These are phyloP conservation scores for Eutypella sp. DNA, from an alignment of 2,329 filamentous ascomycete genomes.

Conservation along the genomic window DNA sequence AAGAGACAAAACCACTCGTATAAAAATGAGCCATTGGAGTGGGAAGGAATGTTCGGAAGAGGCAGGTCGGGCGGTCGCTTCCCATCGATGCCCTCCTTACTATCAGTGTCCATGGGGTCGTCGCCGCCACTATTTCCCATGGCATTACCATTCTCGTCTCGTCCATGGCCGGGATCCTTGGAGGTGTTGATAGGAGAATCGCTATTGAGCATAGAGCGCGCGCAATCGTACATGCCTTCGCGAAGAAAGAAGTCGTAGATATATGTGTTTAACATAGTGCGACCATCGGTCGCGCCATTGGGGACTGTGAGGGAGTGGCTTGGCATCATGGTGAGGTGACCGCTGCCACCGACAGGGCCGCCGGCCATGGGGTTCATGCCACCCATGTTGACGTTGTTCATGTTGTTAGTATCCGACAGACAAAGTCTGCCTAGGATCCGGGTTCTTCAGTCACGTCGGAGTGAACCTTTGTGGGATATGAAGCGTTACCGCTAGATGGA, in stretches of 20 bases:
- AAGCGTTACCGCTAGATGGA: constrained; percentile 9
- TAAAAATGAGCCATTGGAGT: constrained; percentile 75
- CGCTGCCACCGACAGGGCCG: constrained; percentile 53
- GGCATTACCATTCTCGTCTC: constrained; percentile 62
- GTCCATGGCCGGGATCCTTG: constrained; percentile 64
- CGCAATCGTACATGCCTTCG: constrained; percentile 78
- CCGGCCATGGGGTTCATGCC: constrained; percentile 65
- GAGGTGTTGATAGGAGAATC: constrained; percentile 62
- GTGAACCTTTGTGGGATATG: neutral
- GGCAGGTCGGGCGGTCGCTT: constrained; percentile 80
- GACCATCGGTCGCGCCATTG: constrained; percentile 32
- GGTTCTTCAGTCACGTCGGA: constrained; percentile 18
- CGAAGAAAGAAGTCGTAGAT: constrained; percentile 91
- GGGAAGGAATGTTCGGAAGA: constrained; percentile 61
- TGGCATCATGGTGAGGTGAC: constrained; percentile 58
- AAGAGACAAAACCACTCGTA: constrained; percentile 97
- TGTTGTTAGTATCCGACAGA: constrained; percentile 36
- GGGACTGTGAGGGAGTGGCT: constrained; percentile 45
- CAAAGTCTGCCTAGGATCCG: constrained; percentile 28
- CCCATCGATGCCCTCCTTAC: constrained; percentile 68
- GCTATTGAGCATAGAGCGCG: constrained; percentile 65
- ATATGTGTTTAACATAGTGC: constrained; percentile 70
- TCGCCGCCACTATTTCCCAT: constrained; percentile 65
- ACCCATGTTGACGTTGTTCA: constrained; percentile 65
- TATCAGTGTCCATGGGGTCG: constrained; percentile 77